Conservation (phyloP, 805 yeast genomes). For the Hanseniaspora vineae region DNA sequence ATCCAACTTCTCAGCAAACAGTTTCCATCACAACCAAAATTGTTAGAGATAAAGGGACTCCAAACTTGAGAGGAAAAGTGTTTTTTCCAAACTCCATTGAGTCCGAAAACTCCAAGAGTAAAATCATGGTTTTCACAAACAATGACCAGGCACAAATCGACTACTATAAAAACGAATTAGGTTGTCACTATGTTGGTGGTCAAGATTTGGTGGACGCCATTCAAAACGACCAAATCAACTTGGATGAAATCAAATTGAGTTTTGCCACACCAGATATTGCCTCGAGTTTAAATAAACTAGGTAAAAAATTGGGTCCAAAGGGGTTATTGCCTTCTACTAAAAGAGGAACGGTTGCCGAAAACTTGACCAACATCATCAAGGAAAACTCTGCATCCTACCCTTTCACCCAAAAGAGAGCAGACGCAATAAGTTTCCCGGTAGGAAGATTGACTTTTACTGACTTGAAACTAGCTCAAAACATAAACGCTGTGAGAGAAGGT, state of each 20-base stretch:
- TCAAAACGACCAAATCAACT: constrained; percentile 32
- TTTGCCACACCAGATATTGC: constrained; percentile 78
- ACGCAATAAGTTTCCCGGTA: constrained; percentile 50
- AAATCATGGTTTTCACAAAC: constrained; percentile 56
- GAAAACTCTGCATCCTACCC: constrained; percentile 55
- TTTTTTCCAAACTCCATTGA: constrained; percentile 49
- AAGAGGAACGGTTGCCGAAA: constrained; percentile 73
- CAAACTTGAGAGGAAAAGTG: constrained; percentile 60
- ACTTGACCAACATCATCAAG: constrained; percentile 40
- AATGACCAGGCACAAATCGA: constrained; percentile 35
- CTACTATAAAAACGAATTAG: constrained; percentile 37
- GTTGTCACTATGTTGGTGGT: constrained; percentile 64
- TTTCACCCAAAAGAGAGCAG: constrained; percentile 56
- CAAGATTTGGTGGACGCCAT: constrained; percentile 53
- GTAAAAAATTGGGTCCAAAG: constrained; percentile 75
- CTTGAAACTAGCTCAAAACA: constrained; percentile 57
- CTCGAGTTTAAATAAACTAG: constrained; percentile 47
- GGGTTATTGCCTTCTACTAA: constrained; percentile 82
- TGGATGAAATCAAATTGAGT: constrained; percentile 52
- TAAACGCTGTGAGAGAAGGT: constrained; percentile 53
- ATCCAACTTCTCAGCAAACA: constrained; percentile 57
- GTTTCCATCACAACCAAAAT: constrained; percentile 52
- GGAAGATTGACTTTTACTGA: constrained; percentile 68
- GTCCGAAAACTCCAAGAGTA: constrained; percentile 20
- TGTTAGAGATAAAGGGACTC: constrained; percentile 64